A percentile compares a stretch with the other conserved stretches of the same genome.
Conservation (phyloP, 306 rosid species). For the Castanea crenata region DNA sequence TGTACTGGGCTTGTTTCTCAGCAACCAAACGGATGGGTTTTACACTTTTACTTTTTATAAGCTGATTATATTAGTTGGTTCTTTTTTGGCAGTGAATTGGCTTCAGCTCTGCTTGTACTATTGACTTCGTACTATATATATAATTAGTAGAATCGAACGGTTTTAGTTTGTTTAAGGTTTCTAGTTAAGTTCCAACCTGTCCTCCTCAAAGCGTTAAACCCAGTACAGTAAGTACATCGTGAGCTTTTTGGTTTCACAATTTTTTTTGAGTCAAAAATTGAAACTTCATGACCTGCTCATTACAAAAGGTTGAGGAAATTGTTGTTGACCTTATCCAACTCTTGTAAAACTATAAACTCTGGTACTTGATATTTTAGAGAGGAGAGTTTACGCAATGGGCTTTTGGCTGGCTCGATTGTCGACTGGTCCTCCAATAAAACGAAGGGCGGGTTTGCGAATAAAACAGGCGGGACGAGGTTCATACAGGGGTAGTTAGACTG, state of each 20-base stretch:
- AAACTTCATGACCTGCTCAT: conserved; percentile 19
- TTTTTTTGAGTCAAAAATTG: not conserved
- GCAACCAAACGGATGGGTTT: not conserved
- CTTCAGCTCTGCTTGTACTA: not conserved
- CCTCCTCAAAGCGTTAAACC: not conserved
- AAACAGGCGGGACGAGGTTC: conserved; percentile 94
- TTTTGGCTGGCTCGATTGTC: conserved; percentile 42
- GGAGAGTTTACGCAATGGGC: conserved; percentile 43
- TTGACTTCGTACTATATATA: not conserved
- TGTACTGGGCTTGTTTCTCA: not conserved
- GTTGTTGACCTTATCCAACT: conserved; percentile 14
- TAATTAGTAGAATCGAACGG: not conserved
- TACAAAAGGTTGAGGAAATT: conserved; percentile 22
- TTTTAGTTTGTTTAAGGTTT: not conserved
- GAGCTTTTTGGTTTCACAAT: no score
- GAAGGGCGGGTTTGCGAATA: conserved; percentile 73
- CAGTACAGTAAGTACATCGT: not conserved
- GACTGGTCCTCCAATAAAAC: conserved; percentile 66
- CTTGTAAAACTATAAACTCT: conserved; percentile 11
- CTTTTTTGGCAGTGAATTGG: not conserved
- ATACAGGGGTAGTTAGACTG: conserved; percentile 78
- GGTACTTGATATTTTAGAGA: not conserved
- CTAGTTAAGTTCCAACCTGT: not conserved
- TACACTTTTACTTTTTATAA: not conserved
- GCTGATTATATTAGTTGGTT: conserved; percentile 3